A percentile compares a stretch with the other conserved stretches of the same genome.
phyloP scores from a whole-genome alignment of 768 basidiomycete species.

The Tulasnella sp. region DNA sequence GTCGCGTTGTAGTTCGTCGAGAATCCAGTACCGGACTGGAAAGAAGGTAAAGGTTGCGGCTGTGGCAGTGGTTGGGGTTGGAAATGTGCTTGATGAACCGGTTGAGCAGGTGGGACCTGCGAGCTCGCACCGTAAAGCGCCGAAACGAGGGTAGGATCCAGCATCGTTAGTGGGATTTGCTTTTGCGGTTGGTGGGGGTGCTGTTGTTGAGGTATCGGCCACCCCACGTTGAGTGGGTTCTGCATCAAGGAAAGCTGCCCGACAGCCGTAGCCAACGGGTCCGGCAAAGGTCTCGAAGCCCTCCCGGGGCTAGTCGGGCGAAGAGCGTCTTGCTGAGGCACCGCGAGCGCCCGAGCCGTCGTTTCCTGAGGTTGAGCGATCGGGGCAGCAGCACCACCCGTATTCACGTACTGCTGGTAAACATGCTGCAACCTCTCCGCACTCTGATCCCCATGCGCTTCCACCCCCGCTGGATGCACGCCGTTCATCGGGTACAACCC shows the following conservation, averaged over 20 bases:
- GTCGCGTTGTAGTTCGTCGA: neutral
- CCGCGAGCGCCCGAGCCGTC: neutral
- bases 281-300: neutral
- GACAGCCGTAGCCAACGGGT: neutral
- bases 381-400: neutral
- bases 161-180: neutral
- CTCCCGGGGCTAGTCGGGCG: neutral
- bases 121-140: neutral
- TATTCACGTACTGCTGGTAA: neutral
- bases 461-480: neutral
- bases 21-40: neutral
- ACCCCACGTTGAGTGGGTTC: neutral
- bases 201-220: neutral
- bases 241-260: neutral
- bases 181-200: neutral
- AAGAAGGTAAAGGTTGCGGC: neutral
- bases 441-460: neutral
- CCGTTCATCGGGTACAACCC: neutral
- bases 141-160: neutral
- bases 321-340: neutral
- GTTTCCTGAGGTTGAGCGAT: neutral
- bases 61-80: neutral
- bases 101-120: neutral
- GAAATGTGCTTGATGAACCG: neutral
- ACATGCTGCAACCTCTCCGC: neutral